These are phyloP conservation scores for Picochlorum sp. DNA, from an alignment of 139 green algal species.

Conservation along the genomic window DNA sequence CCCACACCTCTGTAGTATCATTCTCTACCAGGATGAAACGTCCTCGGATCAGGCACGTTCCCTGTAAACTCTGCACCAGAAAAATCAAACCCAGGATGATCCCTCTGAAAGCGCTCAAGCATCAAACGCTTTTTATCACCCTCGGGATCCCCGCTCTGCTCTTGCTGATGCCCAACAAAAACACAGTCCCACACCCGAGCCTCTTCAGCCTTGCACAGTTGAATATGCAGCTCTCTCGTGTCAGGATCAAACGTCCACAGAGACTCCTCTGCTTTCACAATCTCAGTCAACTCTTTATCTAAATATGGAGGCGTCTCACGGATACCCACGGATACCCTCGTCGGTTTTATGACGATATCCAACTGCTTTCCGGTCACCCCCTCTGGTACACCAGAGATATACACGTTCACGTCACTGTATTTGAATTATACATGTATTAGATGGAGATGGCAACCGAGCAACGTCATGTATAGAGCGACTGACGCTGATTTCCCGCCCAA, in stretches of 20 bases:
- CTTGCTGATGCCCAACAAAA: slow-evolving; percentile 66
- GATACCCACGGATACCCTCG: slow-evolving; percentile 59
- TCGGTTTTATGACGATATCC: slow-evolving; percentile 44
- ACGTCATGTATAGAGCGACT: too few relatives aligned
- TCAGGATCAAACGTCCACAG: slow-evolving; percentile 75
- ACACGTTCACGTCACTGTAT: slow-evolving; percentile 69
- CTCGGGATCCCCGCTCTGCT: slow-evolving; percentile 32
- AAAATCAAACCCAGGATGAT: slow-evolving; percentile 96
- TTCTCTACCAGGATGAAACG: slow-evolving; percentile 64
- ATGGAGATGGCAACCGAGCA: too few relatives aligned
- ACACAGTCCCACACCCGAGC: slow-evolving; percentile 62
- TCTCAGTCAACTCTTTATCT: slow-evolving; percentile 51
- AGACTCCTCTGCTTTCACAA: slow-evolving; percentile 61
- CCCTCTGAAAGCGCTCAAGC: slow-evolving; percentile 85
- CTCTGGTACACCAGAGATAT: slow-evolving; percentile 54
- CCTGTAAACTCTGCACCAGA: slow-evolving; percentile 72
- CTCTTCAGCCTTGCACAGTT: slow-evolving; percentile 64
- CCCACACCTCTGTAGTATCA: slow-evolving; percentile 3
- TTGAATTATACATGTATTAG: too few relatives aligned
- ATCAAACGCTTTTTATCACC: slow-evolving; percentile 74
- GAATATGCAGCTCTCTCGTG: slow-evolving; percentile 41
- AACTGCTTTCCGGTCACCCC: slow-evolving; percentile 62
- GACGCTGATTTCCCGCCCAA: too few relatives aligned
- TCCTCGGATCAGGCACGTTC: slow-evolving; percentile 63
- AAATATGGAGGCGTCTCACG: slow-evolving; percentile 73